Conservation (phyloP, 371 early-diverging fungal species). For the Scutellospora calospora region DNA sequence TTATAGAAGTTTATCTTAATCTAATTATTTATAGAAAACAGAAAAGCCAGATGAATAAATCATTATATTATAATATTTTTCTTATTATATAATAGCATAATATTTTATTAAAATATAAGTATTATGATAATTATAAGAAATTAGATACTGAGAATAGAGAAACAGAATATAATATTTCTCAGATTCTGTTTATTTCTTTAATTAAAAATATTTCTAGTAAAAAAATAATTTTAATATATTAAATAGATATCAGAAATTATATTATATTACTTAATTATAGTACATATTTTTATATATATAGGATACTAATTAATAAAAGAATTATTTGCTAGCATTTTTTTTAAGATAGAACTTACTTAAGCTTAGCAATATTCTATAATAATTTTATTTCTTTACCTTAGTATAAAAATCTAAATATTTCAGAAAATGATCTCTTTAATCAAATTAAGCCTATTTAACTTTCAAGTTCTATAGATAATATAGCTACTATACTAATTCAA, state of each 20-base stretch:
- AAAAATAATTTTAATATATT: background rate
- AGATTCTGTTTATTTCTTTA: background rate
- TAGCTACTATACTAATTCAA: too few species aligned
- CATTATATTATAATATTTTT: background rate
- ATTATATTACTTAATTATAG: too few species aligned
- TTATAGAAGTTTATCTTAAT: background rate
- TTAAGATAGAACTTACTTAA: background rate
- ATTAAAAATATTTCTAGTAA: background rate
- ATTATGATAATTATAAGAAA: background rate
- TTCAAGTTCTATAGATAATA: too few species aligned
- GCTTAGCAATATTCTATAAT: background rate
- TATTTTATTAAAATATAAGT: background rate
- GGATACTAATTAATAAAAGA: background rate
- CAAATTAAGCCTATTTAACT: too few species aligned
- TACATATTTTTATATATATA: background rate
- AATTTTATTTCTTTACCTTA: background rate
- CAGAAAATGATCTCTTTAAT: too few species aligned
- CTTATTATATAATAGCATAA: background rate
- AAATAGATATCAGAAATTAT: too few species aligned
- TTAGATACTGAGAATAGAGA: background rate
- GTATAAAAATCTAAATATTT: too few species aligned
- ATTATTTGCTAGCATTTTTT: constrained; percentile 9
- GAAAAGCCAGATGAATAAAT: background rate
- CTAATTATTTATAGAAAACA: background rate
- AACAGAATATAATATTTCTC: background rate